Percentiles rank a stretch among this genome's conserved stretches.
Conservation (phyloP, 768 basidiomycete genomes). For the Russula vinacea region DNA sequence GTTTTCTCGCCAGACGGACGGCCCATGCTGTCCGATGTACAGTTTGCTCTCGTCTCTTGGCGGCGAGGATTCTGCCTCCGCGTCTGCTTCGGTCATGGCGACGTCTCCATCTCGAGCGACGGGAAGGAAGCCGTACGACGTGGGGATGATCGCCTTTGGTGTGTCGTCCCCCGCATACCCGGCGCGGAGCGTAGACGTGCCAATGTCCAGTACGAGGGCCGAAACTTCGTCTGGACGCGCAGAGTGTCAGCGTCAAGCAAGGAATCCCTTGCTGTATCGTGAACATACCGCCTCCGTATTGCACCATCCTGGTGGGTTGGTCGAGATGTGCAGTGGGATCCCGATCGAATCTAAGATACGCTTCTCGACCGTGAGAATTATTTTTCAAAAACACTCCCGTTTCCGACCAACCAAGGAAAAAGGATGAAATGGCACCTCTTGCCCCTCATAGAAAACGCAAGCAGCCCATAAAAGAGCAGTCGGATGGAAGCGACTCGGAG, state of each 20-base stretch:
- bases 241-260: slow-evolving; percentile 1
- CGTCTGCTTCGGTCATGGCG: slow-evolving; percentile 51
- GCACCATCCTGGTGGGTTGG: slow-evolving; percentile 57
- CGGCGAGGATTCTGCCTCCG: slow-evolving; percentile 37
- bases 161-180: slow-evolving; percentile 98
- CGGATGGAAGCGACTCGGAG: slow-evolving; percentile 32
- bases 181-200: slow-evolving; percentile 82
- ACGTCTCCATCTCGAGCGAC: slow-evolving; percentile 48
- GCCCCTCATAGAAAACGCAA: slow-evolving; percentile 57
- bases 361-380: slow-evolving; percentile 25
- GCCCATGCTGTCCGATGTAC: slow-evolving; percentile 83
- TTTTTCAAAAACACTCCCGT: not conserved
- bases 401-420: not conserved
- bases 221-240: slow-evolving; percentile 84
- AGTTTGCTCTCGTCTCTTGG: slow-evolving; percentile 54
- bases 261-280: not conserved
- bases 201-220: slow-evolving; percentile 93
- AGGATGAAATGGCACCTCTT: slow-evolving; percentile 36
- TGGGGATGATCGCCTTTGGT: slow-evolving; percentile 88
- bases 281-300: slow-evolving; percentile 78
- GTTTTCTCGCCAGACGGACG: slow-evolving; percentile 82
- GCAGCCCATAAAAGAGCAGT: slow-evolving; percentile 44
- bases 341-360: slow-evolving; percentile 35
- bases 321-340: slow-evolving; percentile 16
- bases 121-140: slow-evolving; percentile 76